phyloP scores from a whole-genome alignment of 2,329 filamentous ascomycete genomes.

The Fusarium sp. region DNA sequence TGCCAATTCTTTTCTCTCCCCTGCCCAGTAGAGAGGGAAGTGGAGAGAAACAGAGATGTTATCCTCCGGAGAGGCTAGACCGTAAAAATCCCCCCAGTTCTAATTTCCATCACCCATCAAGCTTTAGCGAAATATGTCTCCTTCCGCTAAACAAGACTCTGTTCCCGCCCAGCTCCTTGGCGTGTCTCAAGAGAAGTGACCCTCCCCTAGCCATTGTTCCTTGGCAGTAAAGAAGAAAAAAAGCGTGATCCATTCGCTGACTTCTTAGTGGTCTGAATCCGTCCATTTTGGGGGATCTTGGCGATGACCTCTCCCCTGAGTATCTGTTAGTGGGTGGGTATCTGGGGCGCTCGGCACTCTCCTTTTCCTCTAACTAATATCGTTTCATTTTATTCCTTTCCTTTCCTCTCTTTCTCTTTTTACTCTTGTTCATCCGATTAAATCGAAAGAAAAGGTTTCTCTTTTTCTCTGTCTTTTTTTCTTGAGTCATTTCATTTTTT shows the following conservation, averaged over 20 bases:
- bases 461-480: slow-evolving; percentile 9
- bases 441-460: neutral
- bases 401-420: neutral
- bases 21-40: neutral
- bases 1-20: neutral
- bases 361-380: slow-evolving; percentile 23
- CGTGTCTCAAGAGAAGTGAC: slow-evolving; percentile 17
- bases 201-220: neutral
- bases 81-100: neutral
- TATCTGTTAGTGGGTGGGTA: slow-evolving; percentile 19
- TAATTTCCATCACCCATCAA: slow-evolving; percentile 17
- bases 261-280: slow-evolving; percentile 22
- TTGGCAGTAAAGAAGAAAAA: neutral
- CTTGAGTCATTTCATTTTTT: slow-evolving; percentile 32
- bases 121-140: slow-evolving; percentile 10
- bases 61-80: neutral
- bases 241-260: neutral
- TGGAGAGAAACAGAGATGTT: slow-evolving; percentile 1
- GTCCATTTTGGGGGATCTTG: slow-evolving; percentile 26
- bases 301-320: slow-evolving; percentile 42
- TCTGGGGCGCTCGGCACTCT: slow-evolving; percentile 35
- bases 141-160: slow-evolving; percentile 24
- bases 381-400: slow-evolving; percentile 9
- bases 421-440: slow-evolving; percentile 13
- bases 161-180: slow-evolving; percentile 35